Conservation (phyloP, 805 yeast genomes). For the Candida odintsovae region DNA sequence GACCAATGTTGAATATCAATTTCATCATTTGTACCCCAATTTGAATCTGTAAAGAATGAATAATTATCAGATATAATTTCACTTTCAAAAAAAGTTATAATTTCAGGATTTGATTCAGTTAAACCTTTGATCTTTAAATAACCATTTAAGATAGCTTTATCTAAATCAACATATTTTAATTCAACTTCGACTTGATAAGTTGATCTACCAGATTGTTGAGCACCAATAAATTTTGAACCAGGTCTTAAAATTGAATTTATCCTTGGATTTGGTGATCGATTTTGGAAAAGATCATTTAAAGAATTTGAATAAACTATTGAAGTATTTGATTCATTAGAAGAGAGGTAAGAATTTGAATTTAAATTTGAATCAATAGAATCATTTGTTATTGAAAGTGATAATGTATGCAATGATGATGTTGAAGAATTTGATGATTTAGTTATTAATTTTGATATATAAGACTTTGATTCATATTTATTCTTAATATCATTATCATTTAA, state of each 20-base stretch:
- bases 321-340: too few relatives aligned
- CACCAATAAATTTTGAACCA: constrained; percentile 57
- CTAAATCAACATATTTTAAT: constrained; percentile 61
- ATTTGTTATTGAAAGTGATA: neutral
- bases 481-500: neutral
- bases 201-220: constrained; percentile 63
- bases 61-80: constrained; percentile 52
- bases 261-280: constrained; percentile 7
- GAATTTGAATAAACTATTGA: neutral
- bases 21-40: constrained; percentile 58
- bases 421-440: neutral
- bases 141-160: constrained; percentile 46
- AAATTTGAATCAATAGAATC: neutral
- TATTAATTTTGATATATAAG: too few relatives aligned
- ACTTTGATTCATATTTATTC: too few relatives aligned
- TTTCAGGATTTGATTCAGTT: constrained; percentile 61
- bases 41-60: constrained; percentile 33
- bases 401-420: neutral
- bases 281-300: neutral
- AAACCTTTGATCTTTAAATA: constrained; percentile 63
- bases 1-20: constrained; percentile 65
- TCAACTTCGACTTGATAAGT: constrained; percentile 66
- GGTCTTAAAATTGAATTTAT: constrained; percentile 47
- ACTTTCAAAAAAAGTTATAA: constrained; percentile 70
- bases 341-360: too few relatives aligned